Evolutionary conservation across 176 grass and related monocot species (phyloP), one percentile per base, ranked within the genome.

Genomic region (Zoysia japonica): DNA sequence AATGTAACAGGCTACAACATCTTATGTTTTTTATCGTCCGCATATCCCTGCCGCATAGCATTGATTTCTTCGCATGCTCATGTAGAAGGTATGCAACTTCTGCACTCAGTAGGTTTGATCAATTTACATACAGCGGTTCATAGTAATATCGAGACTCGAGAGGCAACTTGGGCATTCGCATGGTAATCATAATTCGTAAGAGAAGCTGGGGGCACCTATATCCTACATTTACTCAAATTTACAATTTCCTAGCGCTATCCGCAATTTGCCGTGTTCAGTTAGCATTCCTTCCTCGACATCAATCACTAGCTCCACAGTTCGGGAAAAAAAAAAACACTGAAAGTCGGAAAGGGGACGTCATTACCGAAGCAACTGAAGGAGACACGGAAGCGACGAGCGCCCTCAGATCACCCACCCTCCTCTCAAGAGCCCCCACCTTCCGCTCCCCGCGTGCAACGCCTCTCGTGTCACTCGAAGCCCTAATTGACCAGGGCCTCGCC

Each of bases 291-390:
- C 36, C 28, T 28, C 28, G 28, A 55, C 28, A 65, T 5, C 17
- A 75, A 20, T 9, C 50, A 19, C 15, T 35, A 64, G 63, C 40
- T 35, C 68, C 53, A 16, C 10, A 70, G 53, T 48, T 72, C 40
- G 64, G 70, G 75, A 51, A 46, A 38, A 37, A 59, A 59, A 19
- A 9, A 41, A 2, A 50, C 3, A 71, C 17, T 13, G 75, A 80
- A 15, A 17, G 68, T 17, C 17, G 12, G 53, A 56, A 50, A 49
- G 0, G 5, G 38, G 15, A 41, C 12, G 35, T 7, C 60, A 10
- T 89, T 82, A 89, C 87, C 83, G 66, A 76, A 53, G 12, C 67
- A 72, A 62, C 78, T 67, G 78, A 72, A 61, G 78, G 72, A 37
- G 82, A 72, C 43, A 73, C 50, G 1, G 87, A 89, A 19, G 87